Conservation (phyloP, 345 rosid species). For the Boechera divaricarpa region DNA sequence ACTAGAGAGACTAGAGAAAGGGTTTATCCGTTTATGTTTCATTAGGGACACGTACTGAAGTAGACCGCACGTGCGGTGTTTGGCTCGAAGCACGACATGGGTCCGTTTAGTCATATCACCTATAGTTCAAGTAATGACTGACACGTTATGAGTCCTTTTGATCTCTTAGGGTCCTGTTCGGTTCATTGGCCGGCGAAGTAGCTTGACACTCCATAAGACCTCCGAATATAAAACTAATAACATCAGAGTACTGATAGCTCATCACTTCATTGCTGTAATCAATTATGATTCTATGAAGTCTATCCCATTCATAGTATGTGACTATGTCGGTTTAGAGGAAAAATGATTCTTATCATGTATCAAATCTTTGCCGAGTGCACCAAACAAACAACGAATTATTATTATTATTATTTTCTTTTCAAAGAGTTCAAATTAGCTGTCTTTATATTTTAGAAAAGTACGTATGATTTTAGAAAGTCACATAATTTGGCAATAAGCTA, state of each 20-base stretch:
- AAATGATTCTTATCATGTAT: neutral
- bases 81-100: slow-evolving; percentile 39
- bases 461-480: neutral
- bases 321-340: neutral
- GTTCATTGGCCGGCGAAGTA: slow-evolving; percentile 16
- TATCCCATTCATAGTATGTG: neutral
- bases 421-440: neutral
- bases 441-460: neutral
- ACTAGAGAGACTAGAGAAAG: neutral
- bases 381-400: neutral
- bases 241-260: neutral
- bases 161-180: slow-evolving; percentile 17
- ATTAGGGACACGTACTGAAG: slow-evolving; percentile 27
- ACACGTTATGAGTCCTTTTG: slow-evolving; percentile 27
- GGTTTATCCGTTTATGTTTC: slow-evolving; percentile 22
- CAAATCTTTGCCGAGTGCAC: neutral
- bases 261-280: neutral
- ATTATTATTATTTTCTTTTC: neutral
- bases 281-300: neutral
- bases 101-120: slow-evolving; percentile 27
- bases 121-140: slow-evolving; percentile 16
- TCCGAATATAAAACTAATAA: neutral
- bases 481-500: neutral
- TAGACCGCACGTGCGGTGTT: slow-evolving; percentile 26
- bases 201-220: neutral